Evolutionary conservation across 768 basidiomycete species (phyloP), one percentile per base, ranked within the genome.

Genomic region (Boletales sp.): DNA sequence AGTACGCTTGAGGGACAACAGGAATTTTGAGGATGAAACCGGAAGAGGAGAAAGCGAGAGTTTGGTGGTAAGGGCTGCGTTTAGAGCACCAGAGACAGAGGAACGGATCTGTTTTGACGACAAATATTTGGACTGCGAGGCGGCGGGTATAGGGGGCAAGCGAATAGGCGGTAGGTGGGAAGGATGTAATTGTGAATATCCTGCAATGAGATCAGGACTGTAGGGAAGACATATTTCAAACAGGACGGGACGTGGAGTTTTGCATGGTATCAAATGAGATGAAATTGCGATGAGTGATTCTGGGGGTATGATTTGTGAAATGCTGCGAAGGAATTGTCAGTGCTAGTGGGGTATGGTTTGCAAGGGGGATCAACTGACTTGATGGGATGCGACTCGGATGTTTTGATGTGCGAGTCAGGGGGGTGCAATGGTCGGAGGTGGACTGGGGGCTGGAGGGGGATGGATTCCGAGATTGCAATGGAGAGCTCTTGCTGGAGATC

Each of bases 351-450:
- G 4, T 7, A 45, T 3, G 40, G 18, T 6, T 2, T 5, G 43
- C 12, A 14, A 15, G 43, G 17, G 17, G 45, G n/a, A 9, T 34
- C 6, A 43, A 71, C 79, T 45, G 53, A 89, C 88, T 91, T 90
- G 63, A 94, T 87, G 8, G 91, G 90, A 67, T 92, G 90, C 0
- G 86, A 79, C 19, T 79, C 74, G 3, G 88, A 90, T 1, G 89
- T 92, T 61, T 89, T 92, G 50, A 84, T 50, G 51, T 45, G 57
- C 17, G 40, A 45, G 36, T 50, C 35, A 17, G 19, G 39, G 4
- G 30, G 59, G 35, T 46, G 38, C 10, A 12, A 31, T 14, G 35
- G 19, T 45, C 15, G 48, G 27, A 21, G 7, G 32, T 34, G 32
- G 32, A 9, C 32, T 10, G 4, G 32, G 32, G 19, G 36, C 8